phyloP scores from a whole-genome alignment of 2,329 filamentous ascomycete species.

The Penicillium crustosum region DNA sequence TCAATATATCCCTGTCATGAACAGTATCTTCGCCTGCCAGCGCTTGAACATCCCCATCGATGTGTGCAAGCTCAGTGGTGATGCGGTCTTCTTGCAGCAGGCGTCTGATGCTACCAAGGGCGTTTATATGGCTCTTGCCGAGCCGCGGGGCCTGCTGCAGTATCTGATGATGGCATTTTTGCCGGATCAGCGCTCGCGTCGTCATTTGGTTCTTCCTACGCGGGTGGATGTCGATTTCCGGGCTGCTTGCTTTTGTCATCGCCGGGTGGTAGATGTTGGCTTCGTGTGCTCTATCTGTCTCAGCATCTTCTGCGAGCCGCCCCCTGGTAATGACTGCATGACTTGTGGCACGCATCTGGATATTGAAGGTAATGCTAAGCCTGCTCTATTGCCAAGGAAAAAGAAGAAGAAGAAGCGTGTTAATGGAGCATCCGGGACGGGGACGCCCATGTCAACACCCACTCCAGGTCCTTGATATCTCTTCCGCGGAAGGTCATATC shows the following conservation, averaged over 20 bases:
- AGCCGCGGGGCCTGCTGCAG: slow-evolving; percentile 73
- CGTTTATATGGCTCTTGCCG: slow-evolving; percentile 64
- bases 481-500: not conserved
- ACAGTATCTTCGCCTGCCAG: slow-evolving; percentile 92
- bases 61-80: slow-evolving; percentile 79
- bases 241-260: slow-evolving; percentile 97
- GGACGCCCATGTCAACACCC: slow-evolving; percentile 60
- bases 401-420: slow-evolving; percentile 74
- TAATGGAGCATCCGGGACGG: slow-evolving; percentile 51
- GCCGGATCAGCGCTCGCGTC: slow-evolving; percentile 65
- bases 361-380: slow-evolving; percentile 71
- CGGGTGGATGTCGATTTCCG: slow-evolving; percentile 90
- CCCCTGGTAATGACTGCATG: slow-evolving; percentile 67
- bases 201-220: slow-evolving; percentile 72
- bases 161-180: slow-evolving; percentile 94
- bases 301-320: slow-evolving; percentile 79
- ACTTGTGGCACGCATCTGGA: slow-evolving; percentile 79
- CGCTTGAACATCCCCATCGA: slow-evolving; percentile 87
- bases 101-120: slow-evolving; percentile 73
- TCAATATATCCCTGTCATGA: slow-evolving; percentile 98
- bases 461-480: slow-evolving; percentile 35
- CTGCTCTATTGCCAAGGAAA: slow-evolving; percentile 68
- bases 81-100: slow-evolving; percentile 91
- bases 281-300: slow-evolving; percentile 96
- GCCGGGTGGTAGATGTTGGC: slow-evolving; percentile 83